These are phyloP conservation scores for Dioszegia crocea DNA, from an alignment of 768 basidiomycete genomes.

Conservation along the genomic window DNA sequence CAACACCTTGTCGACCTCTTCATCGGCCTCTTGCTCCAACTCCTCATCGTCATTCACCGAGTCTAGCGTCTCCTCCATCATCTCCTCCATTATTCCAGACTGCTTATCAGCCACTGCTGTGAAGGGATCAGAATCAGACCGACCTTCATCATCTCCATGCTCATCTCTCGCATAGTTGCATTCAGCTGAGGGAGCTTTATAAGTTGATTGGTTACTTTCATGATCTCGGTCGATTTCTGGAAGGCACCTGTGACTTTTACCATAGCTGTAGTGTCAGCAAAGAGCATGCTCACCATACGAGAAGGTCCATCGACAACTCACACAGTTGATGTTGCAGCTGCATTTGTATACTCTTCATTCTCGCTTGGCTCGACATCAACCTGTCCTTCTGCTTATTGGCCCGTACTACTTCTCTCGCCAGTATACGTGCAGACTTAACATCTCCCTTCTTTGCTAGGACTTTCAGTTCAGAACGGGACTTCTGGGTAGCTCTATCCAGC, in stretches of 20 bases:
- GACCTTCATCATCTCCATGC: constrained; percentile 99
- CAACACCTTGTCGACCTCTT: constrained; percentile 92
- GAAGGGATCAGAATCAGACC: constrained; percentile 12
- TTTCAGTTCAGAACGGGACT: constrained; percentile 76
- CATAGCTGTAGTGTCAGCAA: constrained; percentile 62
- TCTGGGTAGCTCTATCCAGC: constrained; percentile 77
- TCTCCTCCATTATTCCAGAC: constrained; percentile 97
- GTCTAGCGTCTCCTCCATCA: constrained; percentile 89
- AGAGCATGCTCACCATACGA: too few relatives aligned
- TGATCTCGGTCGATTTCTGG: constrained; percentile 97
- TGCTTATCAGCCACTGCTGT: constrained; percentile 42
- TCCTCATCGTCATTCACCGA: constrained; percentile 85
- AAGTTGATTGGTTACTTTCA: constrained; percentile 93
- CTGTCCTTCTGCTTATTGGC: constrained; percentile 92
- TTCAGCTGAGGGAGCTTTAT: constrained; percentile 88
- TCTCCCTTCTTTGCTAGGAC: constrained; percentile 87
- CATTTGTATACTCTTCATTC: constrained; percentile 79
- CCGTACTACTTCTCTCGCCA: constrained; percentile 90
- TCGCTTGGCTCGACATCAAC: constrained; percentile 85
- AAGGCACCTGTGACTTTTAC: constrained; percentile 94
- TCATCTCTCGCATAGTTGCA: constrained; percentile 93
- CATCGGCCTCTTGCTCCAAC: constrained; percentile 91
- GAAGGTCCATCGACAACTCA: constrained; percentile 52
- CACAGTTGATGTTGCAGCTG: constrained; percentile 90
- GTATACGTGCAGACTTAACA: constrained; percentile 81